Percentiles rank a stretch among this genome's conserved stretches.
Evolutionary conservation across 2,329 filamentous ascomycete genomes (phyloP).

Genomic region (Fusarium temperatum): DNA sequence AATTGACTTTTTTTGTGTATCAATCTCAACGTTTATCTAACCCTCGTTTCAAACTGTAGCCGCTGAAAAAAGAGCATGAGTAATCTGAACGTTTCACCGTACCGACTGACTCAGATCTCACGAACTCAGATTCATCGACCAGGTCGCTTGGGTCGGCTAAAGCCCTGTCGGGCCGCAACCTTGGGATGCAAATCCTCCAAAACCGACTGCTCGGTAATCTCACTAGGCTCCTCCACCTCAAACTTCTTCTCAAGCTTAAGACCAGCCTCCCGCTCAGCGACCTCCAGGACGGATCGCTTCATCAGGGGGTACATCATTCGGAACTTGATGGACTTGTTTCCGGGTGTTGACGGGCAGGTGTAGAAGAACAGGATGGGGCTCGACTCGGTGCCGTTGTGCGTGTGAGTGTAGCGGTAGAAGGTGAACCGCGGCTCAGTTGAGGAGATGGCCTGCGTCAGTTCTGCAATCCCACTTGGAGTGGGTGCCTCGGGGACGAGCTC

Average conservation of each 20-base stretch:
- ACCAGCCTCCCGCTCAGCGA: conserved; percentile 72
- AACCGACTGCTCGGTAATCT: conserved; percentile 74
- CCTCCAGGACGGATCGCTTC: conserved; percentile 71
- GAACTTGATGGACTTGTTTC: conserved; percentile 77
- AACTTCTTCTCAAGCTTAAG: conserved; percentile 76
- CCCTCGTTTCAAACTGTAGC: not conserved
- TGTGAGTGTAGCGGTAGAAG: conserved; percentile 75
- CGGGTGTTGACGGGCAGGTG: conserved; percentile 75
- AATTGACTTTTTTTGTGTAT: conserved; percentile 40
- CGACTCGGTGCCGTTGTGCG: conserved; percentile 60
- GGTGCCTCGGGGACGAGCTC: conserved; percentile 67
- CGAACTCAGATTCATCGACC: conserved; percentile 62
- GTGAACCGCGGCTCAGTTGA: conserved; percentile 77
- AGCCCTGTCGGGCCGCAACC: conserved; percentile 71
- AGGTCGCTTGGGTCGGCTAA: conserved; percentile 82
- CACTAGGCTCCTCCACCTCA: conserved; percentile 72
- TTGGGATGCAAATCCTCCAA: conserved; percentile 74
- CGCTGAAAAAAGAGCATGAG: not conserved
- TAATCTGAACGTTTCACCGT: not conserved
- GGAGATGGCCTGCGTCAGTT: conserved; percentile 70
- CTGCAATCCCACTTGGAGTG: conserved; percentile 62
- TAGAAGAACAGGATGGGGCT: conserved; percentile 81
- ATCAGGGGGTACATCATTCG: conserved; percentile 85
- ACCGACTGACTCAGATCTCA: not conserved
- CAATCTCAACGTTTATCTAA: conserved; percentile 1